Conservation (phyloP, 345 rosid species). For the Diplotaxis tenuifolia region DNA sequence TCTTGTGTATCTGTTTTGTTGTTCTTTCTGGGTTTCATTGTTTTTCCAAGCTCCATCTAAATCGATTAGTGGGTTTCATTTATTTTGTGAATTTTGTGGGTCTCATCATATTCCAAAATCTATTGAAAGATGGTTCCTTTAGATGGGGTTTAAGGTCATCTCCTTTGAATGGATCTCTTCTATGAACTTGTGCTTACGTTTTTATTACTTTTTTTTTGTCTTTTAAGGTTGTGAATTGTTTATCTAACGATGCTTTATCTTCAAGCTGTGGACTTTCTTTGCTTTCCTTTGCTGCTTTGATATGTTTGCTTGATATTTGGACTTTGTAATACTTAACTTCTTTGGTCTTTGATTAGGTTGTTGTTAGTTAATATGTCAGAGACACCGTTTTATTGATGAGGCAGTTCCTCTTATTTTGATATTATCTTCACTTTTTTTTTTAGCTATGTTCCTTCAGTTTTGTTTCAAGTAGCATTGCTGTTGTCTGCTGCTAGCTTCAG, state of each 20-base stretch:
- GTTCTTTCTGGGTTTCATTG: neutral
- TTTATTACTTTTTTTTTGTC: neutral
- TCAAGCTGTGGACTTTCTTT: neutral
- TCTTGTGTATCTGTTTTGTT: neutral
- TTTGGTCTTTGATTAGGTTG: too few relatives aligned
- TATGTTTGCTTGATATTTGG: neutral
- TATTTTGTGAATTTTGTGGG: neutral
- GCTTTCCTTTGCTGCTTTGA: neutral
- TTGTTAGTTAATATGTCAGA: neutral
- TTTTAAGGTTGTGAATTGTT: neutral
- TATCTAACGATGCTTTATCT: neutral
- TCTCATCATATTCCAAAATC: neutral
- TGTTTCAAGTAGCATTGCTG: conserved; percentile 10
- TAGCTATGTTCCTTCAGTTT: too few relatives aligned
- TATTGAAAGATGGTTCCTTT: neutral
- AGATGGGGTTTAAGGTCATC: neutral
- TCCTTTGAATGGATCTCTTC: neutral
- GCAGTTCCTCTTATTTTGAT: neutral
- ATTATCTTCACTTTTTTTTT: neutral
- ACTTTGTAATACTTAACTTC: too few relatives aligned
- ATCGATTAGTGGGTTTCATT: neutral
- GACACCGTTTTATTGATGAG: neutral
- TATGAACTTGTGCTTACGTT: neutral
- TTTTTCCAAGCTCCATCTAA: neutral
- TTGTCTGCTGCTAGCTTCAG: neutral